Percentiles rank a stretch among this genome's conserved stretches.
Evolutionary conservation across 2,329 filamentous ascomycete species (phyloP).

Genomic region (Fusarium falciforme): DNA sequence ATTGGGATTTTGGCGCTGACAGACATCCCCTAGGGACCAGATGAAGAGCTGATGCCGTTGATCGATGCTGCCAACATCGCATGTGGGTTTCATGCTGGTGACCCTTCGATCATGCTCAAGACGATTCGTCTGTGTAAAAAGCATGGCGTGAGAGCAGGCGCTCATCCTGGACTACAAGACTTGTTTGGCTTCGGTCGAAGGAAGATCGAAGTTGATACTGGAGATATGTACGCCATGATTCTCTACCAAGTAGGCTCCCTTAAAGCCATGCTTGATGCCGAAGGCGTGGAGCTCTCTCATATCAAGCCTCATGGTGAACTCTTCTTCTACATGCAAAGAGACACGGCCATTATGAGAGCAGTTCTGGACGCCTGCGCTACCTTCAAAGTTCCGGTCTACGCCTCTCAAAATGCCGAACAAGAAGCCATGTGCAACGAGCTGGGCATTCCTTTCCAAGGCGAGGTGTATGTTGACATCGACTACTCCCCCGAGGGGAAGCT

Average conservation of each 20-base stretch:
- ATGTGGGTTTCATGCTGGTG: slow-evolving; percentile 70
- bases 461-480: not conserved
- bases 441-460: not conserved
- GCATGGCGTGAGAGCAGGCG: slow-evolving; percentile 67
- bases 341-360: slow-evolving; percentile 41
- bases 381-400: slow-evolving; percentile 47
- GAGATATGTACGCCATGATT: slow-evolving; percentile 67
- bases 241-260: slow-evolving; percentile 74
- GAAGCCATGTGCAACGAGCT: not conserved
- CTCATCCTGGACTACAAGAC: slow-evolving; percentile 74
- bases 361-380: slow-evolving; percentile 42
- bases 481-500: not conserved
- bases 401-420: slow-evolving; percentile 9
- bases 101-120: slow-evolving; percentile 72
- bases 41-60: slow-evolving; percentile 69
- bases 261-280: slow-evolving; percentile 67
- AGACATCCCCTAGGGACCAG: slow-evolving; percentile 49
- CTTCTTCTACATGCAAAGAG: slow-evolving; percentile 54
- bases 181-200: slow-evolving; percentile 73
- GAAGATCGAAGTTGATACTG: slow-evolving; percentile 68
- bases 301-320: slow-evolving; percentile 72
- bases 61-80: slow-evolving; percentile 73
- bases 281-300: slow-evolving; percentile 67
- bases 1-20: not conserved
- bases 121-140: slow-evolving; percentile 69